Evolutionary conservation across 2,329 filamentous ascomycete species (phyloP), one percentile per base, ranked within the genome.

Genomic region (Stromatinia cepivora): DNA sequence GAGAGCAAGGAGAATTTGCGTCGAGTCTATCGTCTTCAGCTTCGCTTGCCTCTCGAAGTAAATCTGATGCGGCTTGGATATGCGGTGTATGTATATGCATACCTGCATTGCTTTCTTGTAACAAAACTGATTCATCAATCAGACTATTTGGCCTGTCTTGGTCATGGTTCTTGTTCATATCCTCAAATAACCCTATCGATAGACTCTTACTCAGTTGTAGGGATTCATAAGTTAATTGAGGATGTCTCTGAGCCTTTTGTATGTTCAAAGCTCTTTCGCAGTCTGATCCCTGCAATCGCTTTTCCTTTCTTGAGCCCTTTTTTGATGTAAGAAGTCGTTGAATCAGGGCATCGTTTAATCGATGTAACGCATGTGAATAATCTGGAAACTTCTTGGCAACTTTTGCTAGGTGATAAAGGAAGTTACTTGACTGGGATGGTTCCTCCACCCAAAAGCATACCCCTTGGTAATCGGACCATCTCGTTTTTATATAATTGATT

Each of bases 371-470:
- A 58, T 39, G 11, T 1, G 22, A 36, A 22, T 39, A 58, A 25
- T 58, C n/a, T n/a, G 54, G 54, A 25, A 25, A 58, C 34, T 58
- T 58, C 34, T 42, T 58, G 15, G 54, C 54, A n/a, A 58, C 54
- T 39, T n/a, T 58, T 39, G 34, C 54, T n/a, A 58, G n/a, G n/a
- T 58, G 54, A 39, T n/a, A 58, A 58, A 58, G 54, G n/a, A 57
- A 58, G 36, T 58, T 58, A 10, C 54, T 58, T 15, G 54, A 9
- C 17, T 39, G 54, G 8, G 31, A 39, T 42, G 54, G 15, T 25
- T 39, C 54, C 22, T 58, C 34, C 13, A 58, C 54, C 54, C 54
- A 58, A 39, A 34, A 58, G 54, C 54, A 58, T 25, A 39, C 34
- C 15, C 34, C 54, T 25, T n/a, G 22, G 15, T 58, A 25, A 8